Evolutionary conservation across 2,329 filamentous ascomycete species (phyloP), one percentile per base, ranked within the genome.

Genomic region (Sarocladium kiliense): DNA sequence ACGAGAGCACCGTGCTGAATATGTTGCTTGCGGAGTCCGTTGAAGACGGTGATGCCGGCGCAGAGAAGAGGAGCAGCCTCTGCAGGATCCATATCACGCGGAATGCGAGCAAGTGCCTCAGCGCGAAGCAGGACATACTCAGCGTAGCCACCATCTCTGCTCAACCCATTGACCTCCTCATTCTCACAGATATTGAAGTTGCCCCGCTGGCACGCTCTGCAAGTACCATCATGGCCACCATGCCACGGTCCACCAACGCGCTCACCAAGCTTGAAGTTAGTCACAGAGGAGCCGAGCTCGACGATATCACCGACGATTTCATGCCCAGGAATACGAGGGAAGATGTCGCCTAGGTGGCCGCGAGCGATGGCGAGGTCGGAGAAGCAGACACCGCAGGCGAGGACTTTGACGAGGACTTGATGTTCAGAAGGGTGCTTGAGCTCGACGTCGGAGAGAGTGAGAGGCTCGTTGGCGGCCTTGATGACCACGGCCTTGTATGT

Each of bases 311-410:
- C 87, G 55, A 91, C 79, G 32, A 87, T 73, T 66, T 91, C 88
- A 68, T 92, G 88, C 21, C 88, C 88, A 0, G 86, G 84, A 2
- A 84, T 70, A 5, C 81, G 77, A 1, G 86, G 86, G 62, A 80
- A 85, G 19, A 76, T 62, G 42, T 80, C 76, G 11, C 80, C 81
- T 42, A 86, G 71, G 3, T 68, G 62, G 23, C 82, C 82, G 2
- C 64, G 47, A 51, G 77, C 72, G 1, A 80, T 68, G 54, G 67
- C 69, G 19, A 70, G 58, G 62, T 91, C 88, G 1, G 78, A 80
- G 66, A 84, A 85, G 68, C 88, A 91, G 50, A 92, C 80, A 42
- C 88, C 88, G 61, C 84, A 89, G 5, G 87, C 87, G 9, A 84
- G 73, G 2, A 89, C 80, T 66, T 90, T 90, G 67, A 89, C 77